Conservation (phyloP, 352 stramenopile species). For the Phytophthora sp. region DNA sequence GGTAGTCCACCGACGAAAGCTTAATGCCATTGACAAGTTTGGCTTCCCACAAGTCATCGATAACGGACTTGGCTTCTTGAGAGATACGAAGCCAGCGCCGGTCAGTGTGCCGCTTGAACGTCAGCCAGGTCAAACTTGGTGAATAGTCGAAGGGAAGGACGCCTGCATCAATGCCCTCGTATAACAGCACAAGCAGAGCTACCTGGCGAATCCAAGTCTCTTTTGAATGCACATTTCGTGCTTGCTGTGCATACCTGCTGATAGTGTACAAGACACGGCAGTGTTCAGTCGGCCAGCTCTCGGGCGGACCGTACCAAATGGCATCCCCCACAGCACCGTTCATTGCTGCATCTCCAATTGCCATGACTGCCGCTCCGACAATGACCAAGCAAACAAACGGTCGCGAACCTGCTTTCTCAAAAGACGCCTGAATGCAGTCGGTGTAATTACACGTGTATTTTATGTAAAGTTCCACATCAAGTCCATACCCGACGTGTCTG, state of each 20-base stretch:
- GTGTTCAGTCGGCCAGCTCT: constrained; percentile 91
- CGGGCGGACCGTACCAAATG: constrained; percentile 61
- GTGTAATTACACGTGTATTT: constrained; percentile 17
- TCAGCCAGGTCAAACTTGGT: constrained; percentile 91
- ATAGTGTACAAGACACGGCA: constrained; percentile 96
- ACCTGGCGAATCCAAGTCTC: constrained; percentile 96
- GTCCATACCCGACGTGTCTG: neutral
- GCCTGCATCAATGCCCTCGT: constrained; percentile 95
- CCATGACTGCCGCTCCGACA: neutral
- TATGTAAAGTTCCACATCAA: constrained; percentile 30
- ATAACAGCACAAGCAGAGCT: constrained; percentile 94
- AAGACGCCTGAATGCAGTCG: constrained; percentile 24
- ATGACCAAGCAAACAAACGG: constrained; percentile 16
- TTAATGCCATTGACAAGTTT: constrained; percentile 96
- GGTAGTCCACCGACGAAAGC: constrained; percentile 92
- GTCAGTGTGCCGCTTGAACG: constrained; percentile 84
- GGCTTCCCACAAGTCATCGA: constrained; percentile 96
- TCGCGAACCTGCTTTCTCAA: constrained; percentile 21
- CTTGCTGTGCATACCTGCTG: constrained; percentile 93
- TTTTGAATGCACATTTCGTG: constrained; percentile 77
- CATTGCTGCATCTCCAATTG: neutral
- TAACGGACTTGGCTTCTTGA: constrained; percentile 95
- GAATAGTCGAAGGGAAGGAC: constrained; percentile 97
- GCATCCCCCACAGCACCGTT: constrained; percentile 25
- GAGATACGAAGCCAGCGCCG: constrained; percentile 91